These are phyloP conservation scores for Grigorovia yakushimaensis DNA, from an alignment of 805 yeast genomes.

Conservation along the genomic window DNA sequence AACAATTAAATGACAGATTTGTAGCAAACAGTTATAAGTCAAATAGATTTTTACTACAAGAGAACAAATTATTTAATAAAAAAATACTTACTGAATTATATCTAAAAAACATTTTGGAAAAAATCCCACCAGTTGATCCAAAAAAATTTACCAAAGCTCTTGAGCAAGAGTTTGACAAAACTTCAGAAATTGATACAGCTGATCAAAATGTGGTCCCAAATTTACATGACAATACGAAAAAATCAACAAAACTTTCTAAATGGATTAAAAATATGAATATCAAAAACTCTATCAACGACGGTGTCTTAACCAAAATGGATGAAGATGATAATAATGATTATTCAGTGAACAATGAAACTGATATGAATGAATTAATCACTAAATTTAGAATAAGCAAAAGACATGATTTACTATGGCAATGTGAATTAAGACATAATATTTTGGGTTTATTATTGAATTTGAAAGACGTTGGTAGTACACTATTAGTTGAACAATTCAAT, in stretches of 20 bases:
- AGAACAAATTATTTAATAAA: not conserved
- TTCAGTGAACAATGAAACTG: constrained; percentile 9
- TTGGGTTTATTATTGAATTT: constrained; percentile 10
- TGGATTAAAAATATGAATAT: not conserved
- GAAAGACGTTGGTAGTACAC: constrained; percentile 11
- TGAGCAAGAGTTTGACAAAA: not conserved
- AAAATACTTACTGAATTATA: not conserved
- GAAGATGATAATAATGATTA: not conserved
- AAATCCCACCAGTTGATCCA: not conserved
- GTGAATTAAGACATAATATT: constrained; percentile 18
- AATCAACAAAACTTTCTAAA: not conserved
- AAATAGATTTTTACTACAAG: not conserved
- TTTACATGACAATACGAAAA: not conserved
- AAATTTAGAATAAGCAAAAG: constrained; percentile 6
- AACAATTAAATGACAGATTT: not conserved
- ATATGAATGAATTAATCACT: constrained; percentile 17
- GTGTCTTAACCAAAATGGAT: not conserved
- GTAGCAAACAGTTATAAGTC: not conserved
- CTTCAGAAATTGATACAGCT: not conserved
- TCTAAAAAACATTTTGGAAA: not conserved
- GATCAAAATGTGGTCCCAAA: not conserved
- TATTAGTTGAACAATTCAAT: constrained; percentile 16
- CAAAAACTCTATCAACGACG: not conserved
- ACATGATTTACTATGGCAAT: constrained; percentile 14
- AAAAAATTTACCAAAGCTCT: too few species aligned